Base-by-base conservation (phyloP, 2,329 filamentous ascomycete genomes). In the Dactylella cylindrospora region DNA sequence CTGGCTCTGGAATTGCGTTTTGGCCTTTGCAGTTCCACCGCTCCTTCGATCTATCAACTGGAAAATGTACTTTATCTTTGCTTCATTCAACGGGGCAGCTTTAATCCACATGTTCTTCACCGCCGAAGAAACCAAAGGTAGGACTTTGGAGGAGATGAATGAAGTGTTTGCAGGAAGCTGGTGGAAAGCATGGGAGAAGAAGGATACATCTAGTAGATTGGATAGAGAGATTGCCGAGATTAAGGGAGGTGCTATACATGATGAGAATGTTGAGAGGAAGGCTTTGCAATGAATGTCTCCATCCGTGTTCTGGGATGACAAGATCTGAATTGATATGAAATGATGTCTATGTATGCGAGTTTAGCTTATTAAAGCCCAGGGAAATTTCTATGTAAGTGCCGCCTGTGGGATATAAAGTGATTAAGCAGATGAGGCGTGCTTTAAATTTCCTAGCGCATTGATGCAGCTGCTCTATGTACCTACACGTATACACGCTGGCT, bases 121-220 rank as follows among this genome's bases (percentile, higher is more conserved):
- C 12, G 82, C 81, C 67, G 84, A 84, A 0, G 80, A 68, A 43
- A 68, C 67, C 3, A 69, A 69, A 40, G 85, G 85, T 9, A 86
- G 83, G 73, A 85, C 84, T 0, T 79, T 90, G 1, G 86, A 90
- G 70, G 85, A 90, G 70, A 84, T 89, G 71, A 85, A 87, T 66
- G 80, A 81, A 10, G 83, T 90, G 65, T 90, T 90, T 70, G 77
- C 81, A 32, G 66, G 66, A 41, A 53, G 66, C 40, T 64, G 53
- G 53, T 59, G 53, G 53, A 59, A 59, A 31, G 53, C 53, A n/a
- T 59, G 53, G 53, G 39, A 59, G 39, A 59, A 45, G 23, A 51
- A 59, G 32, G 38, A 59, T 38, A 44, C 44, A 2, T 29, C 52
- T 3, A 59, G 52, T 15, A 40, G 53, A n/a, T 13, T 59, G 29